Evolutionary conservation across 768 basidiomycete species (phyloP).

Genomic region (Kockovaella imperatae): DNA sequence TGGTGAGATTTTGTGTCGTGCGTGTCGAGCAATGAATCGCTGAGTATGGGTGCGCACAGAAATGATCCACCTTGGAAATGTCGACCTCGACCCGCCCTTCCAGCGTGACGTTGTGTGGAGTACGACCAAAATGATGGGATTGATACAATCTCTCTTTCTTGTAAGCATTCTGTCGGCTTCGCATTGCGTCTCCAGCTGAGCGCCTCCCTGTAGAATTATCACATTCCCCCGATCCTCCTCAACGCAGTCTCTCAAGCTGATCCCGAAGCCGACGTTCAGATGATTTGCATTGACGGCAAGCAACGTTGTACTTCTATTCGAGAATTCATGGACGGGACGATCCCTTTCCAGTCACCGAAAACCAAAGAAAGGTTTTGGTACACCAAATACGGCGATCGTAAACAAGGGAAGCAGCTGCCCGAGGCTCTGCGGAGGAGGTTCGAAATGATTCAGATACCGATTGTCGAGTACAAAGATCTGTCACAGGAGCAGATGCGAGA

Average conservation of each 20-base stretch:
- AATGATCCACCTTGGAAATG: constrained; percentile 20
- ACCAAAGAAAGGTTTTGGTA: constrained; percentile 25
- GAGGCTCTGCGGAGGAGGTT: constrained; percentile 17
- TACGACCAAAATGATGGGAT: constrained; percentile 18
- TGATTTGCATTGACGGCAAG: constrained; percentile 38
- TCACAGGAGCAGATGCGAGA: constrained; percentile 60
- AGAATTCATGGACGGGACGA: constrained; percentile 30
- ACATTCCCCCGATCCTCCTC: constrained; percentile 35
- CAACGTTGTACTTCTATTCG: constrained; percentile 32
- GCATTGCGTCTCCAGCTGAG: neutral
- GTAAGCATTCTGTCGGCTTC: constrained; percentile 11
- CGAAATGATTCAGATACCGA: constrained; percentile 18
- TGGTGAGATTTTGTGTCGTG: neutral
- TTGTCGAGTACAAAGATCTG: constrained; percentile 60
- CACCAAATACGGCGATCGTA: neutral
- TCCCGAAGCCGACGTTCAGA: constrained; percentile 6
- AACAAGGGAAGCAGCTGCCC: constrained; percentile 17
- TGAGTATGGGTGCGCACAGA: constrained; percentile 9
- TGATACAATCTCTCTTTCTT: constrained; percentile 35
- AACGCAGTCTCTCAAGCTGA: no score
- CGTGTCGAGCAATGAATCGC: neutral
- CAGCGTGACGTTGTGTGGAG: constrained; percentile 40
- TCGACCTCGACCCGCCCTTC: constrained; percentile 26
- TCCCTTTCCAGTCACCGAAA: constrained; percentile 22
- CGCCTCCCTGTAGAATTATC: constrained; percentile 22